Base-by-base conservation (phyloP, 495 filamentous ascomycete genomes). In the Barbatosphaeria neglecta region DNA sequence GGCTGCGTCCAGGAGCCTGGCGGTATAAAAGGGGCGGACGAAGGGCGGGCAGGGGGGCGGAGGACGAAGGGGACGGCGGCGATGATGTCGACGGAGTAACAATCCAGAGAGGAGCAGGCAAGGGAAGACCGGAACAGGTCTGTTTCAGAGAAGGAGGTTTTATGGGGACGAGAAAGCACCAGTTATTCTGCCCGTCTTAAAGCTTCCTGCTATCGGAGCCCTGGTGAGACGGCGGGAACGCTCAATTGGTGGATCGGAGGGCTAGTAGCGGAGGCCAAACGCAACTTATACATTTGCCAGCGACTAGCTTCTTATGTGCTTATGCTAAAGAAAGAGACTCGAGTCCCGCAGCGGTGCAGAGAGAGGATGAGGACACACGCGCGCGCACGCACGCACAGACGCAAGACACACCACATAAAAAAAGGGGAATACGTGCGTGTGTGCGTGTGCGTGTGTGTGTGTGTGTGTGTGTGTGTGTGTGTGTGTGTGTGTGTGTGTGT, bases 211-310 rank as follows among this genome's bases (percentile, higher is more conserved):
- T 52, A 56, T 59, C 52, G 38, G 56, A 59, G 58, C 45, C 61
- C 54, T 48, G 56, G 56, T 51, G 45, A 58, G 52, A 60, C 57
- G 44, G 49, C 47, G 52, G 43, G 39, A 46, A 31, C 41, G 41
- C 38, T 38, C 47, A 46, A 54, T 49, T 52, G 49, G 31, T 35
- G 31, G 31, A 35, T 49, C 56, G 37, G 48, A 53, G 56, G 59
- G 54, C 43, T n/a, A n/a, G n/a, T 51, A 47, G 52, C 55, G 57
- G 65, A 55, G 55, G 46, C 42, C 49, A 52, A 49, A 50, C 42
- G 47, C 49, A 53, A 63, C 61, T 66, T 64, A 68, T 69, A 68
- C 53, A 56, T 56, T 51, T 56, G 49, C 31, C 46, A 48, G 25
- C 22, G 22, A 41, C 31, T 27, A 50, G 49, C 44, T 45, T 31